Evolutionary conservation across 2,329 filamentous ascomycete species (phyloP), one percentile per base, ranked within the genome.

Genomic region (Hyphodiscus sp.): DNA sequence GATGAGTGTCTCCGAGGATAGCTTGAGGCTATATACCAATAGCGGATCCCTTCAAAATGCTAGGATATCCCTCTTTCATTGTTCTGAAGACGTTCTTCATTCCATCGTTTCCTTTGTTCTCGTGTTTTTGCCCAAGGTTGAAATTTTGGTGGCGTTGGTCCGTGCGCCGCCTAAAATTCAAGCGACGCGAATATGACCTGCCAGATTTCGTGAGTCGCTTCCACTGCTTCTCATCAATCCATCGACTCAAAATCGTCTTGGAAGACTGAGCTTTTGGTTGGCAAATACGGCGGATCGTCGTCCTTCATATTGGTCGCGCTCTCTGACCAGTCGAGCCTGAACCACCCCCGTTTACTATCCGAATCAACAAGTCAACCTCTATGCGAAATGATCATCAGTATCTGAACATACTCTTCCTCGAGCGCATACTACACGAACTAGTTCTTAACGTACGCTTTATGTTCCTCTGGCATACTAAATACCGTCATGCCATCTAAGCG

Each of bases 401-500:
- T 38, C 16, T 38, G 33, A 38, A 13, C 33, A 13, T 13, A 43
- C 50, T 47, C 30, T 41, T 20, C 44, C 46, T 43, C 26, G 30
- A 33, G 20, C 20, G 23, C 38, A 23, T 41, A 33, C 42, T 19
- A 18, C 30, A 33, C 46, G 46, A 47, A 16, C 33, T 20, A n/a
- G n/a, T 10, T 5, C 33, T n/a, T 2, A 38, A 5, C 11, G 33
- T 10, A 38, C 16, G 13, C 5, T 38, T 38, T 4, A 38, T 38
- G 4, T 38, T 5, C 33, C 33, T 38, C 11, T 10, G 16, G 13
- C 16, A 4, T 13, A 38, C 33, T 10, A 26, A 29, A 47, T 42
- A 30, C 50, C 58, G 59, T 49, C 52, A 69, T 69, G 67, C 65
- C 65, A 44, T 50, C 56, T 46, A 68, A 68, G 61, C 67, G 82